These are phyloP conservation scores for Populus tremula DNA, from an alignment of 345 rosid genomes.

Conservation along the genomic window DNA sequence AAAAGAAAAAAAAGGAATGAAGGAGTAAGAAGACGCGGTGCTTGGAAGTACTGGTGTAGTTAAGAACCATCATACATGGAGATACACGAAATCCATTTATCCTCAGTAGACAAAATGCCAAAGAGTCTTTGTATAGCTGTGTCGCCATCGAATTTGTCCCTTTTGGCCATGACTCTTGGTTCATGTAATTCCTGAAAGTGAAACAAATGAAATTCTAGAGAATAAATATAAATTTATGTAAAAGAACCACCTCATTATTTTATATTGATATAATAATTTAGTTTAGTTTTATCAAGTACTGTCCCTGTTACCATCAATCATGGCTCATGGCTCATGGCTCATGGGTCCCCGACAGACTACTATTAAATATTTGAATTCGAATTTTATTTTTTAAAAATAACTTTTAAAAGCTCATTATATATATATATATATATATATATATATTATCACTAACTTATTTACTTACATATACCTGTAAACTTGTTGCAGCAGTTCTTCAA, in stretches of 20 bases:
- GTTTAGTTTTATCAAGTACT: no score
- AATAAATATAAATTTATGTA: no score
- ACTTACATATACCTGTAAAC: conserved; percentile 30
- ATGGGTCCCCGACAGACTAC: no score
- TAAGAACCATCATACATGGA: conserved; percentile 36
- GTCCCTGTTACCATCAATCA: no score
- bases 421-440: no score
- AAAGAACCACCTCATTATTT: no score
- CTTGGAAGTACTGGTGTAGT: background rate
- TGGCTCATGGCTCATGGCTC: no score
- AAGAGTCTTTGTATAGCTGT: conserved; percentile 47
- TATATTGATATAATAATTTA: no score
- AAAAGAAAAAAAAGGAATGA: background rate
- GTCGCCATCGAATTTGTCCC: conserved; percentile 8
- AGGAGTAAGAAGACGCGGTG: background rate
- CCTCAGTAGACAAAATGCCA: conserved; percentile 57
- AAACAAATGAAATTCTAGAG: background rate
- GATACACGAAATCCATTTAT: conserved; percentile 47
- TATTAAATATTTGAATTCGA: no score
- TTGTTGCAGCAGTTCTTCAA: conserved; percentile 36
- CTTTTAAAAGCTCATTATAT: no score
- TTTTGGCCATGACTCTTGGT: conserved; percentile 1
- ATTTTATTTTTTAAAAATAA: no score
- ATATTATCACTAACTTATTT: no score
- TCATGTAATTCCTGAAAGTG: conserved; percentile 30